Base-by-base conservation (phyloP, 352 stramenopile genomes). In the Pythium angustatum region DNA sequence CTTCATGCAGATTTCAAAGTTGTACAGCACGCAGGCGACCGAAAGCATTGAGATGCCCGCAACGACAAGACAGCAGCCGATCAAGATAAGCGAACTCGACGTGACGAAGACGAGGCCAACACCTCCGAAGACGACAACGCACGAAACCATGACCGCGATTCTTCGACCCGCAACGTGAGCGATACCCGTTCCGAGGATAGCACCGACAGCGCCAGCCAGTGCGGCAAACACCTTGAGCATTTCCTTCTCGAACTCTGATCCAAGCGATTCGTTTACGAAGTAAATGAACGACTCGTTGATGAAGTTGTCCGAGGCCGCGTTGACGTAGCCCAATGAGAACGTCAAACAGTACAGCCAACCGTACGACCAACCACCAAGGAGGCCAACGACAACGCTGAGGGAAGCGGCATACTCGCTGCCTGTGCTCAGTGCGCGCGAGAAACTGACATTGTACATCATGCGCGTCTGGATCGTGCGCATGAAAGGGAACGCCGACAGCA, bases 391-490 rank as follows among this genome's bases (percentile, higher is more conserved):
- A 38, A 94, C 75, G 52, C 82, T 92, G 57, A 96, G 64, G 28
- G 83, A 90, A 15, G 84, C 85, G 0, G 86, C 84, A 27, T 84
- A 93, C 50, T 96, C 85, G 63, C 86, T 93, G 27, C 85, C 87
- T 40, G 84, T 88, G 60, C 85, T 93, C 58, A 96, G 61, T 0
- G 85, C 83, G 43, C 83, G 83, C 15, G 87, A 94, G 47, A 96
- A 96, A 41, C 87, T 85, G 21, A 87, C 86, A 58, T 96, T 96
- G 71, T 96, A 96, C 87, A 96, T 96, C 85, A 96, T 96, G 31
- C 87, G 85, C 38, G 87, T 94, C 55, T 96, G 87, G 55, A 94
- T 91, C 10, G 86, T 94, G 38, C 81, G 85, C 85, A 96, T 94
- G 65, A 94, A 96, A 22, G 85, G 87, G 60, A 96, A 85, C 21